Conservation (phyloP, 208 protist species). For the Crithidia thermophila region DNA sequence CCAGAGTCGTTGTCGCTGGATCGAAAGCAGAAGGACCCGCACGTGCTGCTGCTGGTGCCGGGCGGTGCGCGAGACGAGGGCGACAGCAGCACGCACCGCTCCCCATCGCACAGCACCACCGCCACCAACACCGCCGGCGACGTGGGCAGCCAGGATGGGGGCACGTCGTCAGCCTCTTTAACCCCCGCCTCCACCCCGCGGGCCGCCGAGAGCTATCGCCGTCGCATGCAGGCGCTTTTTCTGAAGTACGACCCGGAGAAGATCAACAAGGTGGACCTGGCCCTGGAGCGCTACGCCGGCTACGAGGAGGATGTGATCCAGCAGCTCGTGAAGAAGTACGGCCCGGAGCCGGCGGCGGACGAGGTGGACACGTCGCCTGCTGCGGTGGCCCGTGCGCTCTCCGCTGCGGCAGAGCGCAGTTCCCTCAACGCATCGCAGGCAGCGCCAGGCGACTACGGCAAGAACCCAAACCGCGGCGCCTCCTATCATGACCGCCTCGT, state of each 20-base stretch:
- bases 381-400: neutral
- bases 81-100: neutral
- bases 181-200: conserved; percentile 4
- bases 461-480: conserved; percentile 4
- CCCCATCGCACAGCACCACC: conserved; percentile 12
- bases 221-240: conserved; percentile 38
- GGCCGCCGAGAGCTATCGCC: conserved; percentile 19
- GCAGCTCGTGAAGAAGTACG: conserved; percentile 44
- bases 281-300: conserved; percentile 40
- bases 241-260: conserved; percentile 44
- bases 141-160: neutral
- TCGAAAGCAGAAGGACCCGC: conserved; percentile 14
- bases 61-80: neutral
- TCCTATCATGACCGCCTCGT: conserved; percentile 64
- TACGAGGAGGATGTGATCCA: conserved; percentile 42
- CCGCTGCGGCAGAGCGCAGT: neutral
- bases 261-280: conserved; percentile 32
- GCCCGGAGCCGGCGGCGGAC: conserved; percentile 19
- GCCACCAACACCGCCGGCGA: neutral
- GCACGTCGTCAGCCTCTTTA: conserved; percentile 3
- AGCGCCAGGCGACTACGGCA: neutral
- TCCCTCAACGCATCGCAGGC: neutral
- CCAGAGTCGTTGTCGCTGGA: conserved; percentile 16
- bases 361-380: conserved; percentile 9
- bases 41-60: conserved; percentile 18